Conservation (phyloP, 768 basidiomycete genomes). For the Naganishia kalamii region DNA sequence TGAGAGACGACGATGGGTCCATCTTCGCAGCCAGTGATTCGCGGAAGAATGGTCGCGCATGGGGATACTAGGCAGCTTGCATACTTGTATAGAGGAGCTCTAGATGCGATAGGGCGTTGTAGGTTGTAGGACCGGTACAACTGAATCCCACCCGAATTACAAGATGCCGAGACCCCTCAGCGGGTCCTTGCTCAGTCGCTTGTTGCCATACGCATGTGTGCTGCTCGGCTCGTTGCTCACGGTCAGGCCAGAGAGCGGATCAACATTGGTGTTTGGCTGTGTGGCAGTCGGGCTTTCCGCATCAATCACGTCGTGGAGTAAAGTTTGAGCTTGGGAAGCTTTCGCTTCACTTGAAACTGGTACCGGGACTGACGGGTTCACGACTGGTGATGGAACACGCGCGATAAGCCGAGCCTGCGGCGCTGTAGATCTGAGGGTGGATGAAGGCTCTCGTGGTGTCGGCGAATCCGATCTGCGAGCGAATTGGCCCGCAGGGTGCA, state of each 20-base stretch:
- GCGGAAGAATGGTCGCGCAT: constrained; percentile 84
- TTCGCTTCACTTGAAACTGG: no score
- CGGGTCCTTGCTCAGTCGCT: neutral
- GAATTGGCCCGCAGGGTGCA: neutral
- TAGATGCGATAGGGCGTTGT: neutral
- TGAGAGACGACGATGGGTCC: constrained; percentile 53
- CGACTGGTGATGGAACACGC: no score
- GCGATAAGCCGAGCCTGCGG: no score
- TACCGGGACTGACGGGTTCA: no score
- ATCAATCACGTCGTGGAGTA: neutral
- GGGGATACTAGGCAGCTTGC: constrained; percentile 58
- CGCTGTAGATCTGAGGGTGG: no score
- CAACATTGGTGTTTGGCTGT: neutral
- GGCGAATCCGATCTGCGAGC: neutral
- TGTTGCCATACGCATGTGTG: neutral
- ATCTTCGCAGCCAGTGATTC: constrained; percentile 82
- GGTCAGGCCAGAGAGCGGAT: neutral
- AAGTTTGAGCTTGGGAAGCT: no score
- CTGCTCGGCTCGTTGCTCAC: neutral
- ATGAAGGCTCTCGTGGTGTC: neutral
- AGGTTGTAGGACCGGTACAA: neutral
- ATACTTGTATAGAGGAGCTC: neutral
- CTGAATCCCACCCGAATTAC: neutral
- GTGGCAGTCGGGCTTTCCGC: neutral
- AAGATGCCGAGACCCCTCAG: constrained; percentile 3